phyloP scores from a whole-genome alignment of 495 filamentous ascomycete species.

The Tuber brumale region DNA sequence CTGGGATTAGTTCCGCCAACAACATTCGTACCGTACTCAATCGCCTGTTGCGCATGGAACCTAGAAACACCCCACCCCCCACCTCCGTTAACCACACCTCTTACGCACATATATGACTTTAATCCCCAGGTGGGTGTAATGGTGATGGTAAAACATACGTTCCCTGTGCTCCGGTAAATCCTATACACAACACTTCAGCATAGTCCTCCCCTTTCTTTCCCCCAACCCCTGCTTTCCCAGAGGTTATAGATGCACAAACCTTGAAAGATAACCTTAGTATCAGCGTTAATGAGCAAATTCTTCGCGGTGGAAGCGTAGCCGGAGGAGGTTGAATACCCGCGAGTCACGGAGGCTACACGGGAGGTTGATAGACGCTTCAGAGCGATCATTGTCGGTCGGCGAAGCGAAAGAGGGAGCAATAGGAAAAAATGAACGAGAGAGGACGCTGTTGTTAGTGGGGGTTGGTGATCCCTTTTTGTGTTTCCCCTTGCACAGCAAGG shows the following conservation, averaged over 20 bases:
- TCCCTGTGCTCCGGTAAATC: conserved; percentile 96
- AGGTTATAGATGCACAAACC: conserved; percentile 45
- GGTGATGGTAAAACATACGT: conserved; percentile 59
- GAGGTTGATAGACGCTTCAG: conserved; percentile 46
- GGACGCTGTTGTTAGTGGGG: background rate
- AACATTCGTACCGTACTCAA: conserved; percentile 96
- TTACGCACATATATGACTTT: conserved; percentile 3
- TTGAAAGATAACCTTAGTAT: conserved; percentile 94
- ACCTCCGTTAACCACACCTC: conserved; percentile 11
- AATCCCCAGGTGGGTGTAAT: no score
- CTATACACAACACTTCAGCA: conserved; percentile 21
- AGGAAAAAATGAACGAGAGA: background rate
- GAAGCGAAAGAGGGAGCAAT: conserved; percentile 9
- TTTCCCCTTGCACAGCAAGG: background rate
- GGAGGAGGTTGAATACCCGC: conserved; percentile 57
- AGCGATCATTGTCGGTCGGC: conserved; percentile 41
- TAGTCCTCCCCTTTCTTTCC: background rate
- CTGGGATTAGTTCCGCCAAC: conserved; percentile 95
- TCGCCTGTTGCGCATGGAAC: conserved; percentile 96
- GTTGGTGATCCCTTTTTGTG: conserved; percentile 1
- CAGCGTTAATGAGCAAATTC: conserved; percentile 84
- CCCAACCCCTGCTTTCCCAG: background rate
- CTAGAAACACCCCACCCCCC: conserved; percentile 46
- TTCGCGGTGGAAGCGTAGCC: conserved; percentile 75
- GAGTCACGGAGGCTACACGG: conserved; percentile 49